Percentiles rank a stretch among this genome's conserved stretches.
Conservation (phyloP, 441 rosid species). For the Flueggea neowawraea region DNA sequence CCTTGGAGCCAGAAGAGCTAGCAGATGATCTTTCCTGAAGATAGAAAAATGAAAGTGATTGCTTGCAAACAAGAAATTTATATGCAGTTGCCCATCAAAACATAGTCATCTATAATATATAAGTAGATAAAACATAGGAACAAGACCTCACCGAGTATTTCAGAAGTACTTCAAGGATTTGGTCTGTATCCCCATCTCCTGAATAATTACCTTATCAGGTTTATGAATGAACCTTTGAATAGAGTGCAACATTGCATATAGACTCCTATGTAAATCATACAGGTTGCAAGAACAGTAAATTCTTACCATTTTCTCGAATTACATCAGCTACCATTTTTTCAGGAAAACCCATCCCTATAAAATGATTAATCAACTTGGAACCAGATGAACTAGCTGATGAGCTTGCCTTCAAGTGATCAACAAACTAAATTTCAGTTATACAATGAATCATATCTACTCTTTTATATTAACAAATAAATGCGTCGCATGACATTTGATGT, state of each 20-base stretch:
- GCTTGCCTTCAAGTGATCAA: constrained; percentile 38
- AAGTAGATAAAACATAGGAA: background rate
- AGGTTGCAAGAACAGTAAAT: constrained; percentile 1
- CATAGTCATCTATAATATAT: background rate
- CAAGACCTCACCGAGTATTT: constrained; percentile 43
- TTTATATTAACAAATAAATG: too few relatives aligned
- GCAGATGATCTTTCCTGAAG: constrained; percentile 42
- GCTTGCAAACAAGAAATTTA: background rate
- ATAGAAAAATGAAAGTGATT: constrained; percentile 9
- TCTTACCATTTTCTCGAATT: constrained; percentile 59
- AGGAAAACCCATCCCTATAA: constrained; percentile 68
- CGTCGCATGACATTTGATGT: too few relatives aligned
- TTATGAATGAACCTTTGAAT: constrained; percentile 13
- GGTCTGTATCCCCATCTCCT: constrained; percentile 62
- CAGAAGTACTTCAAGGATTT: constrained; percentile 60
- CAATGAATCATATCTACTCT: background rate
- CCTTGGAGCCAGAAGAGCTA: constrained; percentile 62
- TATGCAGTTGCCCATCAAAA: too few relatives aligned
- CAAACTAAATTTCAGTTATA: constrained; percentile 11
- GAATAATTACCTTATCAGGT: constrained; percentile 17
- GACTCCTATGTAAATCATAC: background rate
- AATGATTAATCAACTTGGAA: constrained; percentile 43
- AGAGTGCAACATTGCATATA: background rate
- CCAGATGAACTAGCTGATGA: constrained; percentile 43
- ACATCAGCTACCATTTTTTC: constrained; percentile 54